Evolutionary conservation across 83 land plant genomes (phyloP).

Genomic region (Picea engelmannii): DNA sequence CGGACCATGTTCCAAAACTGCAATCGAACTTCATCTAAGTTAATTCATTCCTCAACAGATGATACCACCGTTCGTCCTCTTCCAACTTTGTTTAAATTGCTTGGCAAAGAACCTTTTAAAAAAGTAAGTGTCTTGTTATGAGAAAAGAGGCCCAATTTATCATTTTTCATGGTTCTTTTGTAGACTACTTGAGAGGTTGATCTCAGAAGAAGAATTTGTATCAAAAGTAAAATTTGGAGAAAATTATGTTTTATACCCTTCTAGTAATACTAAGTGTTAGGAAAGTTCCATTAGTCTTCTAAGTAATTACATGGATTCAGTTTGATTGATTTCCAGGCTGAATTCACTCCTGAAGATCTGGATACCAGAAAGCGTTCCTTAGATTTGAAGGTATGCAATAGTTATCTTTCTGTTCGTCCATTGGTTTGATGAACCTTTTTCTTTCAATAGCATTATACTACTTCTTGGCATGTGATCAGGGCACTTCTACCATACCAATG

Average conservation of each 20-base stretch:
- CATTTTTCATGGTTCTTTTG: slow-evolving; percentile 1
- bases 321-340: slow-evolving; percentile 55
- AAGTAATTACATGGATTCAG: neutral
- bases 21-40: slow-evolving; percentile 41
- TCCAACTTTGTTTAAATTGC: slow-evolving; percentile 76
- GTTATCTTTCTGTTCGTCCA: neutral
- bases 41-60: slow-evolving; percentile 34
- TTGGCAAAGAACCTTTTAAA: slow-evolving; percentile 67
- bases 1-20: slow-evolving; percentile 59
- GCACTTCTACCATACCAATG: slow-evolving; percentile 27
- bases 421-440: neutral
- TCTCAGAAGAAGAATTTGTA: neutral
- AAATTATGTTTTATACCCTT: neutral
- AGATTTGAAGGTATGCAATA: slow-evolving; percentile 41
- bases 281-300: neutral
- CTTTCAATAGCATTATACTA: neutral
- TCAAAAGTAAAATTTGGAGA: neutral
- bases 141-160: neutral
- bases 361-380: slow-evolving; percentile 65
- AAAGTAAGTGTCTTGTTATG: slow-evolving; percentile 45
- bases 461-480: slow-evolving; percentile 34
- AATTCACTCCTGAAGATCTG: slow-evolving; percentile 84
- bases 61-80: slow-evolving; percentile 76
- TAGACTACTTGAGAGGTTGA: neutral
- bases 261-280: neutral